Evolutionary conservation across 805 yeast species (phyloP).

Genomic region (Candida maltosa): DNA sequence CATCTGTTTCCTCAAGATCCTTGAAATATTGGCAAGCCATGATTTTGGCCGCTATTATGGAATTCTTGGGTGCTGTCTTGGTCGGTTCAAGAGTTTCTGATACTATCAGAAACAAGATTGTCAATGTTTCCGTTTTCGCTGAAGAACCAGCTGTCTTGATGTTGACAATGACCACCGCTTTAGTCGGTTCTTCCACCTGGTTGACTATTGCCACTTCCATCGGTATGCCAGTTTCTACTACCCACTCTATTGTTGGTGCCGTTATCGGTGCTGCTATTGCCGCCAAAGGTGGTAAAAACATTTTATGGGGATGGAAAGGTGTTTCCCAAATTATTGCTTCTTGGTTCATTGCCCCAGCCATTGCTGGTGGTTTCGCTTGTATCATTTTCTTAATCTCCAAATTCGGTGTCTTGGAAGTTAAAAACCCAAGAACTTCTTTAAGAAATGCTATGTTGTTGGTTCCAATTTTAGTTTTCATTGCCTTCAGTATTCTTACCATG

Average conservation of each 20-base stretch:
- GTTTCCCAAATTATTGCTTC: slow-evolving; percentile 72
- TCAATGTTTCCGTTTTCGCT: slow-evolving; percentile 47
- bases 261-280: slow-evolving; percentile 75
- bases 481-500: slow-evolving; percentile 67
- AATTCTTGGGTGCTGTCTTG: slow-evolving; percentile 70
- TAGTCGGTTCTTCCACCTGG: slow-evolving; percentile 73
- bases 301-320: slow-evolving; percentile 76
- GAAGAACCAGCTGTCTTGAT: slow-evolving; percentile 66
- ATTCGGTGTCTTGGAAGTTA: slow-evolving; percentile 58
- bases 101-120: slow-evolving; percentile 65
- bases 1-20: slow-evolving; percentile 69
- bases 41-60: slow-evolving; percentile 67
- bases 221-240: slow-evolving; percentile 79
- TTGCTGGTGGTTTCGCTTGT: slow-evolving; percentile 64
- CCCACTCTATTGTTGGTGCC: slow-evolving; percentile 77
- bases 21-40: slow-evolving; percentile 73
- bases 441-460: slow-evolving; percentile 55
- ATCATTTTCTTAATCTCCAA: slow-evolving; percentile 58
- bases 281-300: slow-evolving; percentile 57
- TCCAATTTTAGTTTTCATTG: slow-evolving; percentile 58
- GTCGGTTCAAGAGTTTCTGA: slow-evolving; percentile 75
- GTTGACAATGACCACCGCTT: slow-evolving; percentile 74
- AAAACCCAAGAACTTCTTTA: slow-evolving; percentile 37
- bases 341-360: slow-evolving; percentile 74
- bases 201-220: slow-evolving; percentile 60